Percentiles rank a stretch among this genome's conserved stretches.
phyloP scores from a whole-genome alignment of 192 early-diverging fungal species.

The Coemansia sp. region DNA sequence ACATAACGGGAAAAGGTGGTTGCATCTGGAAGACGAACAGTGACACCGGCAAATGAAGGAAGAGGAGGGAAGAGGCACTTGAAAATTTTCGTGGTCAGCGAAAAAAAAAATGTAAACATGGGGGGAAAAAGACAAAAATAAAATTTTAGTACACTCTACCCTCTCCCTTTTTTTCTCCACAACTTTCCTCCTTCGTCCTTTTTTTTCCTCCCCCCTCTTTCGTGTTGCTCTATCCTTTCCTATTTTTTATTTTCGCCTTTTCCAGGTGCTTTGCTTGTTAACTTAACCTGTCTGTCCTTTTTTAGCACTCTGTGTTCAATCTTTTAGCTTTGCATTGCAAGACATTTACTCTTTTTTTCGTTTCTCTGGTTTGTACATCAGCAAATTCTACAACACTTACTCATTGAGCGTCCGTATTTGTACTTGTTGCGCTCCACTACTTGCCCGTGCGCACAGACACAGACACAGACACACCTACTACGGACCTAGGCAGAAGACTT shows the following conservation, averaged over 20 bases:
- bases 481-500: no score
- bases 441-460: background rate
- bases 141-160: background rate
- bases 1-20: no score
- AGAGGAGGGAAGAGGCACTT: no score
- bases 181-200: background rate
- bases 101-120: background rate
- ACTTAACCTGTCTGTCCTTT: slow-evolving; percentile 14
- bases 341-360: slow-evolving; percentile 3
- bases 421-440: background rate
- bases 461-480: background rate
- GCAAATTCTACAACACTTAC: background rate
- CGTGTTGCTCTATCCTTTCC: slow-evolving; percentile 2
- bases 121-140: background rate
- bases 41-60: no score
- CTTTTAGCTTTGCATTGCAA: slow-evolving; percentile 12
- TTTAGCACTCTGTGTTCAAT: background rate
- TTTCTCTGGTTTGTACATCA: background rate
- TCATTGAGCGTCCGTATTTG: slow-evolving; percentile 1
- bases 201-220: no score
- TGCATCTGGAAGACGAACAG: no score
- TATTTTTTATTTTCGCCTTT: background rate
- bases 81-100: background rate
- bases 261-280: slow-evolving; percentile 10
- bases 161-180: background rate